Evolutionary conservation across 495 filamentous ascomycete genomes (phyloP).

Genomic region (Aspergillus mulundensis): DNA sequence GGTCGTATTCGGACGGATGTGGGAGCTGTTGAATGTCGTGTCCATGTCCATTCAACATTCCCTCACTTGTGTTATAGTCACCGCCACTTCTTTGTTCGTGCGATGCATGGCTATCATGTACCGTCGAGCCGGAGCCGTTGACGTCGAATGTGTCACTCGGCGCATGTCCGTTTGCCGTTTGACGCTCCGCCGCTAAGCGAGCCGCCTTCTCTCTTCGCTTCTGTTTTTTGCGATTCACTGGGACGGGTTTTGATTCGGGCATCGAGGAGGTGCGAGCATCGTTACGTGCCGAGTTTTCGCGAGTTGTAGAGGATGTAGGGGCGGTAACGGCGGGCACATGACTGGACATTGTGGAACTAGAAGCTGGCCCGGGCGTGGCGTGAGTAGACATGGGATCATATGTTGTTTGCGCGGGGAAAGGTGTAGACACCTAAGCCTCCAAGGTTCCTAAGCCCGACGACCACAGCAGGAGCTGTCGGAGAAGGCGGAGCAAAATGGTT

Average conservation of each 20-base stretch:
- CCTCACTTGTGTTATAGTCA: constrained; percentile 15
- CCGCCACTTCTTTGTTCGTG: constrained; percentile 32
- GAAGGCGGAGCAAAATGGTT: constrained; percentile 17
- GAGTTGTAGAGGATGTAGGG: constrained; percentile 35
- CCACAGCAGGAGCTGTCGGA: constrained; percentile 15
- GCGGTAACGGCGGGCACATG: constrained; percentile 26
- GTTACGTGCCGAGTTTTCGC: constrained; percentile 27
- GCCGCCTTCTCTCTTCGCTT: constrained; percentile 80
- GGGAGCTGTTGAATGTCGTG: constrained; percentile 8
- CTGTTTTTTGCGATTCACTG: constrained; percentile 88
- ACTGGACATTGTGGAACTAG: constrained; percentile 31
- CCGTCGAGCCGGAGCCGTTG: constrained; percentile 14
- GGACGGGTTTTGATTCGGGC: constrained; percentile 29
- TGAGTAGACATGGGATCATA: constrained; percentile 26
- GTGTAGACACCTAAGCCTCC: constrained; percentile 7
- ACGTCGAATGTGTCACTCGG: constrained; percentile 22
- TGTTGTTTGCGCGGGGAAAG: constrained; percentile 1
- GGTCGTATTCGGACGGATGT: constrained; percentile 13
- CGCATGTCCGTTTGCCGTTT: constrained; percentile 23
- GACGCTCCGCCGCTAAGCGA: constrained; percentile 58
- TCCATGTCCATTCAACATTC: constrained; percentile 18
- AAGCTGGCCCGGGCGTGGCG: constrained; percentile 22
- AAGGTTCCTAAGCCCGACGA: constrained; percentile 9
- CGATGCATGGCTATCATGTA: constrained; percentile 22
- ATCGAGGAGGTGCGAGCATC: constrained; percentile 24